Conservation (phyloP, 495 filamentous ascomycete species). For the Aspergillus heteromorphus region DNA sequence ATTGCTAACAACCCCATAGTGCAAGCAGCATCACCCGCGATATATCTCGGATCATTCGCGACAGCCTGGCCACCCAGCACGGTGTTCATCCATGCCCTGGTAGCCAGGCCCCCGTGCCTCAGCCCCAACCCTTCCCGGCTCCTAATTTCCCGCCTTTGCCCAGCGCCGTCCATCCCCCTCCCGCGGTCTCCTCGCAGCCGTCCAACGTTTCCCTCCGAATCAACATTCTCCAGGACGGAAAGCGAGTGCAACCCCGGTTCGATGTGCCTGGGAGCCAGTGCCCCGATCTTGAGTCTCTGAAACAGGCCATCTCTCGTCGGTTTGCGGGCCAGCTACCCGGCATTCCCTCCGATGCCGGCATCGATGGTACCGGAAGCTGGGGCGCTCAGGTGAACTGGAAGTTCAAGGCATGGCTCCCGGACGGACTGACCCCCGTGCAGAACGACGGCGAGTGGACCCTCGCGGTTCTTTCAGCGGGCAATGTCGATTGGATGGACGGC, state of each 20-base stretch:
- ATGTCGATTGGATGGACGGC: conserved; percentile 51
- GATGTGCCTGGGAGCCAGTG: conserved; percentile 34
- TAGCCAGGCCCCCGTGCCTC: conserved; percentile 10
- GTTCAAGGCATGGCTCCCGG: conserved; percentile 36
- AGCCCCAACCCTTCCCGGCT: conserved; percentile 18
- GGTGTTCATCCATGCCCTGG: conserved; percentile 9
- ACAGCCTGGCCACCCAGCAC: conserved; percentile 30
- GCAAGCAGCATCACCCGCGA: conserved; percentile 41
- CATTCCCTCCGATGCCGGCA: conserved; percentile 12
- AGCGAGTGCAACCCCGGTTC: conserved; percentile 36
- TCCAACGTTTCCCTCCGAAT: conserved; percentile 29
- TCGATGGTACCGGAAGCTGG: conserved; percentile 12
- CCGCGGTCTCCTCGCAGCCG: conserved; percentile 7
- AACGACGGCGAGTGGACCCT: conserved; percentile 43
- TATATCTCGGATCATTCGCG: conserved; percentile 38
- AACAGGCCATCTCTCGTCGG: conserved; percentile 28
- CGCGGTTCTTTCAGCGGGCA: conserved; percentile 35
- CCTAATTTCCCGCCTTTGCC: conserved; percentile 13
- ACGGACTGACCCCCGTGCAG: conserved; percentile 32
- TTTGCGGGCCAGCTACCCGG: conserved; percentile 31
- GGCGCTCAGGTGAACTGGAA: conserved; percentile 25
- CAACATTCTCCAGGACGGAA: conserved; percentile 38
- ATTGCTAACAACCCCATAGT: conserved; percentile 23
- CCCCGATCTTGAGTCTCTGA: conserved; percentile 29
- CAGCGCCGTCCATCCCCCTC: not conserved